Percentiles rank a stretch among this genome's conserved stretches.
phyloP scores from a whole-genome alignment of 371 early-diverging fungal genomes.

The Haplosporangium sp. region DNA sequence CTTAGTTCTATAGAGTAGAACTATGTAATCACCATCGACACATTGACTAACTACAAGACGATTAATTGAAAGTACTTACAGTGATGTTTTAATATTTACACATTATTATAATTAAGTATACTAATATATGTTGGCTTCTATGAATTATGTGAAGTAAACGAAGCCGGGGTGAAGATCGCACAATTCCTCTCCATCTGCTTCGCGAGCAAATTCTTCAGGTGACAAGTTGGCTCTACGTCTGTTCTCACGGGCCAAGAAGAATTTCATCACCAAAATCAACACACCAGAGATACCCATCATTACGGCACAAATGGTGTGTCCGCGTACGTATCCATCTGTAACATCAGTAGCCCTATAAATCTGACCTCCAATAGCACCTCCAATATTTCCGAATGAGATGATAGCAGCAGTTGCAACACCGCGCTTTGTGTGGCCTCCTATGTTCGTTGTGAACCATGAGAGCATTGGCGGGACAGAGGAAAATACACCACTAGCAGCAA shows the following conservation, averaged over 20 bases:
- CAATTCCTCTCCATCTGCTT: slow-evolving; percentile 60
- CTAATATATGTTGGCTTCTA: neutral
- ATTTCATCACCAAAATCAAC: slow-evolving; percentile 60
- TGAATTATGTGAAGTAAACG: slow-evolving; percentile 63
- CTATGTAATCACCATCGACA: too few species aligned
- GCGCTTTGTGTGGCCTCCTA: slow-evolving; percentile 75
- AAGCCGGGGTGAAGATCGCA: slow-evolving; percentile 72
- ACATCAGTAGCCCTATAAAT: slow-evolving; percentile 72
- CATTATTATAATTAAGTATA: neutral
- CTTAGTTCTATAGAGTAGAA: too few species aligned
- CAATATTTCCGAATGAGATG: slow-evolving; percentile 73
- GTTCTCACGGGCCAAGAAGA: slow-evolving; percentile 61
- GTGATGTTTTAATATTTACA: neutral
- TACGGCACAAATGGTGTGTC: slow-evolving; percentile 58
- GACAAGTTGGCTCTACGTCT: slow-evolving; percentile 66
- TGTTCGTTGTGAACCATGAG: slow-evolving; percentile 71
- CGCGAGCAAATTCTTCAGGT: slow-evolving; percentile 63
- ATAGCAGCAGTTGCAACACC: slow-evolving; percentile 71
- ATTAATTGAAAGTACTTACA: too few species aligned
- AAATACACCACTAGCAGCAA: slow-evolving; percentile 70
- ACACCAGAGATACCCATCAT: slow-evolving; percentile 60
- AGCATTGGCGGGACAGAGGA: slow-evolving; percentile 69
- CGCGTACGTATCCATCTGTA: slow-evolving; percentile 61
- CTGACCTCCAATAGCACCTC: slow-evolving; percentile 74
- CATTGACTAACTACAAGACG: too few species aligned